phyloP scores from a whole-genome alignment of 306 rosid species.

The Medicago lupulina region DNA sequence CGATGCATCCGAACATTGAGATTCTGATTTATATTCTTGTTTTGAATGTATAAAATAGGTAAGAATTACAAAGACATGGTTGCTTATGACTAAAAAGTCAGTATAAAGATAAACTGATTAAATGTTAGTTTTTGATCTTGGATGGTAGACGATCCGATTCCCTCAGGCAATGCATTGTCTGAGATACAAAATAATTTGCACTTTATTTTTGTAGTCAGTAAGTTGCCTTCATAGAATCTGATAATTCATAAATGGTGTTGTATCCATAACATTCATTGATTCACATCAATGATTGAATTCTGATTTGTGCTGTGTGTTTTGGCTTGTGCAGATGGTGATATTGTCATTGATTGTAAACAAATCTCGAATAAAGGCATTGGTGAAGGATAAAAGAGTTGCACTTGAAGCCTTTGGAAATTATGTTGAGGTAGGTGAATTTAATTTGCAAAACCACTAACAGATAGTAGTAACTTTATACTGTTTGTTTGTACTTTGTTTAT shows the following conservation, averaged over 20 bases:
- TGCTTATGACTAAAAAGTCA: too few species aligned
- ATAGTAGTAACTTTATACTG: constrained; percentile 1
- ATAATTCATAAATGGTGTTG: not conserved
- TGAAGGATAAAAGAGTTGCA: constrained; percentile 83
- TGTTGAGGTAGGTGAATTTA: constrained; percentile 72
- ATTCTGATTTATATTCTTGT: too few species aligned
- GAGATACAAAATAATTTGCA: not conserved
- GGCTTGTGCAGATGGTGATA: constrained; percentile 85
- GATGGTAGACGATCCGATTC: not conserved
- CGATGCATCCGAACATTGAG: too few species aligned
- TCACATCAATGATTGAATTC: constrained; percentile 42
- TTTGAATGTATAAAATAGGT: too few species aligned
- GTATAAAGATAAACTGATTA: too few species aligned
- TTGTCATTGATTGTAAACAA: constrained; percentile 84
- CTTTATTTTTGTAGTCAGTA: not conserved
- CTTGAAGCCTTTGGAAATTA: constrained; percentile 94
- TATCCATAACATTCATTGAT: too few species aligned
- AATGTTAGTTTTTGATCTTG: too few species aligned
- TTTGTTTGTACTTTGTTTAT: constrained; percentile 24
- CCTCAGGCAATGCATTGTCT: not conserved
- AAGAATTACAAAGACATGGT: too few species aligned
- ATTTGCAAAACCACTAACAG: constrained; percentile 28
- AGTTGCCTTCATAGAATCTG: constrained; percentile 14
- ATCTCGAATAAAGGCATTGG: constrained; percentile 77
- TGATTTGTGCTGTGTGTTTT: constrained; percentile 48